These are phyloP conservation scores for Tulasnella sp. DNA, from an alignment of 768 basidiomycete species.

Conservation along the genomic window DNA sequence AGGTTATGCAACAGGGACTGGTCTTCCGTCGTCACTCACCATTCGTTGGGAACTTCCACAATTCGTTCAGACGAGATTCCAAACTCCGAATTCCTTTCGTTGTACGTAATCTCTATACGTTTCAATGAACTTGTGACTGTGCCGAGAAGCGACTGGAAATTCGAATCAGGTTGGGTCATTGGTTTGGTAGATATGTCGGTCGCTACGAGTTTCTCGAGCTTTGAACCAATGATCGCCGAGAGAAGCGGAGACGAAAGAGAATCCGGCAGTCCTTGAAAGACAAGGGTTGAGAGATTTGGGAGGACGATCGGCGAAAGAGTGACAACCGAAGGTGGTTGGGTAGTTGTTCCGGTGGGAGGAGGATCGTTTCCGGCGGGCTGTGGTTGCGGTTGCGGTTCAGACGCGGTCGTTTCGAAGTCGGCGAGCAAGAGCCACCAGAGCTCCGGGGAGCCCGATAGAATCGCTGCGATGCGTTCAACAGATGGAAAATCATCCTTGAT, in stretches of 20 bases:
- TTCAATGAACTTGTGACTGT: not conserved
- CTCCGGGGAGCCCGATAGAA: slow-evolving; percentile 8
- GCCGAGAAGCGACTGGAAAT: not conserved
- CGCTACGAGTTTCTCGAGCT: not conserved
- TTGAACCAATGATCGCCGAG: not conserved
- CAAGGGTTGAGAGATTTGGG: not conserved
- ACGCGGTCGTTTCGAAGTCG: not conserved
- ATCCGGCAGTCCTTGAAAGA: not conserved
- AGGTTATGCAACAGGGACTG: not conserved
- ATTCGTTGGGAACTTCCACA: slow-evolving; percentile 2
- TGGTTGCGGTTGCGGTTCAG: not conserved
- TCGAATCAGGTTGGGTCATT: not conserved
- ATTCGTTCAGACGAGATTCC: not conserved
- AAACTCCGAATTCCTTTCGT: not conserved
- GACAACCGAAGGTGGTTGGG: not conserved
- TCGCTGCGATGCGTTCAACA: not conserved
- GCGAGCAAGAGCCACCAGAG: slow-evolving; percentile 5
- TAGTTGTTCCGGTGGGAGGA: not conserved
- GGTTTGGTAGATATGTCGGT: not conserved
- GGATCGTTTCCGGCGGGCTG: not conserved
- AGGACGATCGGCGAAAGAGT: not conserved
- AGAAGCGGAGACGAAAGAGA: not conserved
- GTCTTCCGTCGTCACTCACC: not conserved
- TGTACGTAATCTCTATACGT: not conserved
- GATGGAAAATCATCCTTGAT: not conserved